Percentiles rank a stretch among this genome's conserved stretches.
phyloP scores from a whole-genome alignment of 495 filamentous ascomycete genomes.

The Cercophora samala region DNA sequence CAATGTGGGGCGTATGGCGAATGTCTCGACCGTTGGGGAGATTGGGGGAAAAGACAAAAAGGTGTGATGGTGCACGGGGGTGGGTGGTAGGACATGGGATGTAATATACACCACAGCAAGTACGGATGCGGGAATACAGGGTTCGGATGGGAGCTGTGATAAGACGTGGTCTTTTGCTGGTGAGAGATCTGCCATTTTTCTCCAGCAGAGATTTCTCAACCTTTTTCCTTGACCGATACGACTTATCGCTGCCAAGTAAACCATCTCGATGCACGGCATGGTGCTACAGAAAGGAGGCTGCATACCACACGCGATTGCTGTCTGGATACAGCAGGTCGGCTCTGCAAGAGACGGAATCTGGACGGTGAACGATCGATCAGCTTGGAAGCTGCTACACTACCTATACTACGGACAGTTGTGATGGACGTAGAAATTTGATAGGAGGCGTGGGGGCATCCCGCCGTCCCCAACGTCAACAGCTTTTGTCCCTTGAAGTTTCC shows the following conservation, averaged over 20 bases:
- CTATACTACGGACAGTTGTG: neutral
- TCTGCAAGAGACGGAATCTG: neutral
- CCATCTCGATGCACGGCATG: neutral
- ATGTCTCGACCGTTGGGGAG: neutral
- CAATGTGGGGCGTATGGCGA: neutral
- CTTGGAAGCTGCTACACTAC: neutral
- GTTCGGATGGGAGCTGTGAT: conserved; percentile 5
- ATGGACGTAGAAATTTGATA: neutral
- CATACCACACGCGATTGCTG: neutral
- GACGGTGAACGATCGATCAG: neutral
- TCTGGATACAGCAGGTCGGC: neutral
- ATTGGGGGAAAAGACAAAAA: neutral
- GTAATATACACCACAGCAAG: neutral
- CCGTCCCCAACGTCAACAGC: neutral
- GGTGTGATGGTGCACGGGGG: conserved; percentile 4
- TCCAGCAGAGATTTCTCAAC: neutral
- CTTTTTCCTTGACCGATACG: neutral
- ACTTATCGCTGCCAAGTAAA: neutral
- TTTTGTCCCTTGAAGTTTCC: neutral
- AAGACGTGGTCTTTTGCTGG: neutral
- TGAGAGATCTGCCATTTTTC: neutral
- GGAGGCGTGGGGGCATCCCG: neutral
- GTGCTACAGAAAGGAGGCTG: neutral
- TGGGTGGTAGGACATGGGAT: neutral
- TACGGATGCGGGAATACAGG: conserved; percentile 2